Base-by-base conservation (phyloP, 2,329 filamentous ascomycete species). In the Phaeosphaeriaceae sp. region DNA sequence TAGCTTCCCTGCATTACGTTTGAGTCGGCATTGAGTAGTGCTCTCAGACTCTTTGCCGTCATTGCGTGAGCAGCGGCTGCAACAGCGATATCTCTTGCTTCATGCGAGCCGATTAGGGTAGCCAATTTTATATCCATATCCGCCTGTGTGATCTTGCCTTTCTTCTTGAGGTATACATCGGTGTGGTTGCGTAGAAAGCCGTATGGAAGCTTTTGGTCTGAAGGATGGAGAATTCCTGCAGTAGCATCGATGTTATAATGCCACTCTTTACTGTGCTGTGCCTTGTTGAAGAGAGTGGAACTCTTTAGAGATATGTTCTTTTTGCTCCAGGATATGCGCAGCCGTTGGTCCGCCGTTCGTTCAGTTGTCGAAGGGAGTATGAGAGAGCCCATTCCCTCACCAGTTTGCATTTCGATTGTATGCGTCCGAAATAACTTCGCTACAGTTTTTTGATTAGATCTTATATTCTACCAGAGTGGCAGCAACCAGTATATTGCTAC, bases 1-100 rank as follows among this genome's bases (percentile, higher is more conserved):
- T 61, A 72, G 16, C 59, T 69, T 20, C 54, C 58, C 15, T 60
- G 61, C 9, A 62, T 51, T 30, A 70, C 59, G 12, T 64, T 58
- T 7, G 66, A 43, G 16, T 68, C 61, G 11, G 59, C 61, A 33
- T 54, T 58, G 0, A 71, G 57, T 4, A 64, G 21, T 20, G 53
- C 56, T 45, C 65, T 49, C 1, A 71, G 26, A 12, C 60, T 58
- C 6, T 50, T 46, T 20, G 61, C 56, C 8, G 62, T 61, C 51
- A 72, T 68, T 9, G 58, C 61, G 60, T 68, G 56, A 18, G 64
- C 65, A 21, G 57, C 60, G 5, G 69, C 63, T 20, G 66, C 68
- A 40, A 72, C 55, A 0, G 66, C 68, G 7, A 70, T 46, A 33
- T 71, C 66, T 52, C 50, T 60, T 11, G 41, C 41, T 20, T 58